These are phyloP conservation scores for Hygrophorus pudorinus DNA, from an alignment of 768 basidiomycete genomes.

Conservation along the genomic window DNA sequence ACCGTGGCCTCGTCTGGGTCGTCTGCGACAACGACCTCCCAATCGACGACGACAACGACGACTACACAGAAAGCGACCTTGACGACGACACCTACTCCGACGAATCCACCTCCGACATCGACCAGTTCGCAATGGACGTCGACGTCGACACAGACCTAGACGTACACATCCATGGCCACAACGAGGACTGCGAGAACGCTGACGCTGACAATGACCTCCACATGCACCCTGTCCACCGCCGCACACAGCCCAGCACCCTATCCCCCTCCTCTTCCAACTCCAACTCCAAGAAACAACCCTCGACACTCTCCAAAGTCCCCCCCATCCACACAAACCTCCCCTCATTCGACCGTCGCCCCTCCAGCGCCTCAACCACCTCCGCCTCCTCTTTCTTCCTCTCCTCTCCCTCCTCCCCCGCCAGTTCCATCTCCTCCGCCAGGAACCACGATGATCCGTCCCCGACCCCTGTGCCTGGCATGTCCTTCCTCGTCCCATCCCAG, in stretches of 20 bases:
- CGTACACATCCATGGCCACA: slow-evolving; percentile 9
- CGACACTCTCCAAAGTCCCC: background rate
- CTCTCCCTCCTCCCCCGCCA: background rate
- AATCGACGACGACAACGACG: slow-evolving; percentile 14
- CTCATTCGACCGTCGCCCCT: background rate
- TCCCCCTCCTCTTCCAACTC: no score
- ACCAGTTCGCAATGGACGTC: slow-evolving; percentile 6
- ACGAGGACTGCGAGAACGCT: slow-evolving; percentile 12
- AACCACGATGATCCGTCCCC: background rate
- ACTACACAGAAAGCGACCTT: slow-evolving; percentile 21
- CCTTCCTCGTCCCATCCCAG: slow-evolving; percentile 16
- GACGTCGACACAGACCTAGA: slow-evolving; percentile 14
- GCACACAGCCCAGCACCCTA: background rate
- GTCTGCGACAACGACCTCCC: slow-evolving; percentile 60
- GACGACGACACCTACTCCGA: slow-evolving; percentile 11
- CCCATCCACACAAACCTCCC: background rate
- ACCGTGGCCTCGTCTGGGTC: slow-evolving; percentile 79
- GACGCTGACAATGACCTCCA: slow-evolving; percentile 24
- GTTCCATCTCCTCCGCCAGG: background rate
- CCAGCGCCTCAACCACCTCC: background rate
- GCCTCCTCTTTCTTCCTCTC: background rate
- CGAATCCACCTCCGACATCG: slow-evolving; percentile 5
- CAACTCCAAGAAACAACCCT: no score
- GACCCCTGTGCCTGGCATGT: slow-evolving; percentile 12
- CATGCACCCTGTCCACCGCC: slow-evolving; percentile 46